Conservation (phyloP, 345 rosid species). For the Salix viminalis region DNA sequence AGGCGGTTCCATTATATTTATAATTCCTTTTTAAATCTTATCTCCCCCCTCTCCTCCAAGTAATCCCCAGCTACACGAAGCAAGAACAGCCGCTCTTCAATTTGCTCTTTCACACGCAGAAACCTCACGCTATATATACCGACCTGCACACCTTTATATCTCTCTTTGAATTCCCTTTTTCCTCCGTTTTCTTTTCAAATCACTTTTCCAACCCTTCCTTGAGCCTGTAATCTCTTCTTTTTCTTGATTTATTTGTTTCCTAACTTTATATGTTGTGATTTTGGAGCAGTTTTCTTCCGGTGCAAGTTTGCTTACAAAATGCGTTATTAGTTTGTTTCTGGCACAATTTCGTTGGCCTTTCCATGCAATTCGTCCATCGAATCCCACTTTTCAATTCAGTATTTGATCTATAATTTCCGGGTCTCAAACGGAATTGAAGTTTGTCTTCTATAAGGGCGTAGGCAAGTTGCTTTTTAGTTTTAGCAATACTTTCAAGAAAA, state of each 20-base stretch:
- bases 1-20: slow-evolving; percentile 7
- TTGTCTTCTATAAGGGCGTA: too few relatives aligned
- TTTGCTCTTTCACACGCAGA: background rate
- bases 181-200: too few relatives aligned
- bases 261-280: too few relatives aligned
- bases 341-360: too few relatives aligned
- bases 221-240: background rate
- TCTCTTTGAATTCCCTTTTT: background rate
- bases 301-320: background rate
- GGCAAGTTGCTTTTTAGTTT: background rate
- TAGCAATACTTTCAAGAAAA: background rate
- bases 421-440: too few relatives aligned
- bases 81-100: too few relatives aligned
- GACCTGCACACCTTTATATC: background rate
- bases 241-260: background rate
- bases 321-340: too few relatives aligned
- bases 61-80: background rate
- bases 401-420: background rate
- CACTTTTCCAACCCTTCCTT: too few relatives aligned
- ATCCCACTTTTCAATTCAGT: background rate
- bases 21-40: background rate
- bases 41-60: slow-evolving; percentile 14
- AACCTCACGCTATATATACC: background rate
- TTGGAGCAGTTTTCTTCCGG: background rate
- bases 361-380: background rate